Base-by-base conservation (phyloP, 306 rosid species). In the Dalbergia cultrata region DNA sequence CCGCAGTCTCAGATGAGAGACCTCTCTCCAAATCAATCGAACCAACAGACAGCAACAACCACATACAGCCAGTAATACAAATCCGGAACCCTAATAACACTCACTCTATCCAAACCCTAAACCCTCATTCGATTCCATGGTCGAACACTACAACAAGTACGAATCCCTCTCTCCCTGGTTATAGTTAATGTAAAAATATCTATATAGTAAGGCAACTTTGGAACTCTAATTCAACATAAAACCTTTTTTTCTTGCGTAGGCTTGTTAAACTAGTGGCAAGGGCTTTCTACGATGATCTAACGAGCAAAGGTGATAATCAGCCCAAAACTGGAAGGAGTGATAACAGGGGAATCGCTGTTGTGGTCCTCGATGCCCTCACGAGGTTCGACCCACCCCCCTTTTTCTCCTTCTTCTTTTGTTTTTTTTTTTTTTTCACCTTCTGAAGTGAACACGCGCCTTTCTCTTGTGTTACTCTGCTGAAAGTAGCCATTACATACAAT, bases 331-430 rank as follows among this genome's bases (percentile, higher is more conserved):
- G 97, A 54, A 86, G 97, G 76, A 88, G 97, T 84, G 98, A 95
- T 62, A 95, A 93, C 72, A 81, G 99, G 34, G 99, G 99, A 72
- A 92, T 95, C n/a, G 98, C 98, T 21, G 99, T 95, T n/a, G 99
- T 95, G 50, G 96, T 95, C 18, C 99, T 95, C n/a, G 99, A 95
- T 62, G 99, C 97, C 9, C 97, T 95, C 76, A 86, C 98, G 0
- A 93, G 99, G 99, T 95, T 82, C 69, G 83, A 39, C 13, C 10
- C 31, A 1, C 26, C 26, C 26, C 26, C 31, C 31, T 26, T 26
- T 26, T 26, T 26, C 31, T 26, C 31, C 31, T 26, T 26, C 69
- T 74, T 7, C 73, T 22, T 62, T 11, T n/a, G n/a, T 7, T 2
- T 8, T 18, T 3, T 7, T 5, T 19, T 44, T 45, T 68, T 43